Conservation (phyloP, 2,329 filamentous ascomycete species). For the Aspergillus melleus region DNA sequence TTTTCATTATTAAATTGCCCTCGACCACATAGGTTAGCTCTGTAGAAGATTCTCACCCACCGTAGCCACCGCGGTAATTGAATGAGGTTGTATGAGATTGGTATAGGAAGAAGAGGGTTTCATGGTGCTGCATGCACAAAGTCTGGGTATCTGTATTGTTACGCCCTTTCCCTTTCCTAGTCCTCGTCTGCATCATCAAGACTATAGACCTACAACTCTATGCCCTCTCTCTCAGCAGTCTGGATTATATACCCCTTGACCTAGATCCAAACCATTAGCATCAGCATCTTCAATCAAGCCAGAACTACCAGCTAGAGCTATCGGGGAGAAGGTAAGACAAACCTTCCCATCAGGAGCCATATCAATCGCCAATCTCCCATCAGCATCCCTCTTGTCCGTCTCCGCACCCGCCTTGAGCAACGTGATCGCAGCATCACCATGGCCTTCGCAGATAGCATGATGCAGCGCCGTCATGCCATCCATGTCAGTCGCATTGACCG, state of each 20-base stretch:
- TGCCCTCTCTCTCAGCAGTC: slow-evolving; percentile 79
- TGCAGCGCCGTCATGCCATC: slow-evolving; percentile 88
- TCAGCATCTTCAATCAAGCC: not conserved
- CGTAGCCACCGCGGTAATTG: too few species aligned
- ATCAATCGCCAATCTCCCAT: slow-evolving; percentile 73
- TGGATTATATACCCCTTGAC: slow-evolving; percentile 75
- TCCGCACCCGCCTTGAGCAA: slow-evolving; percentile 85
- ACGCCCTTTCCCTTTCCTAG: not conserved
- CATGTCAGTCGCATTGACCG: slow-evolving; percentile 77
- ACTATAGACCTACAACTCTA: slow-evolving; percentile 53
- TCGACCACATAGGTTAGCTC: too few species aligned
- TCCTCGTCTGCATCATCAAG: not conserved
- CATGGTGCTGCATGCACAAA: not conserved
- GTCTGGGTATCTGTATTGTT: slow-evolving; percentile 10
- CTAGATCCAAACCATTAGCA: slow-evolving; percentile 40
- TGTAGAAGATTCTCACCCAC: too few species aligned
- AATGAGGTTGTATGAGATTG: too few species aligned
- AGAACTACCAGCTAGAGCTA: not conserved
- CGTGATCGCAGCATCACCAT: slow-evolving; percentile 77
- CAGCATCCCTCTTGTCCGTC: slow-evolving; percentile 70
- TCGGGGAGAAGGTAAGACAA: slow-evolving; percentile 27
- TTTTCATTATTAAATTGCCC: not conserved
- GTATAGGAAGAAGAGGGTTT: too few species aligned
- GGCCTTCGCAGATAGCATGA: slow-evolving; percentile 63
- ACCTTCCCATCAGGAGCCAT: slow-evolving; percentile 85